Base-by-base conservation (phyloP, 2,329 filamentous ascomycete species). In the Chrysosporium keratinophilum region DNA sequence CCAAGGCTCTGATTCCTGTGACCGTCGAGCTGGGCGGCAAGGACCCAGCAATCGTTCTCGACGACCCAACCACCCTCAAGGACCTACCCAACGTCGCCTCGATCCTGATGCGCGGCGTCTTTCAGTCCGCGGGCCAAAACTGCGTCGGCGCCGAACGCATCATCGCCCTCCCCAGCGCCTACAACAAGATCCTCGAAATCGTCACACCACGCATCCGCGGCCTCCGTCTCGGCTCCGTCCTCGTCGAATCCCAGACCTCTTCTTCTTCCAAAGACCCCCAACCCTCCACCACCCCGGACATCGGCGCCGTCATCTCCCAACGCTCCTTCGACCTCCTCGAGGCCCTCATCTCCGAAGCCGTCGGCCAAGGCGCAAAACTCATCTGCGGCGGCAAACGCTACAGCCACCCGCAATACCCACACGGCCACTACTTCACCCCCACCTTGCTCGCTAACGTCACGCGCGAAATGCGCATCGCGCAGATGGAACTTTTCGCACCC, bases 141-240 rank as follows among this genome's bases (percentile, higher is more conserved):
- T 98, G 93, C 71, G 91, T 98, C 65, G 93, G 93, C 53, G 91
- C 96, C 61, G 93, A 98, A 73, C 86, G 93, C 54, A 84, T 97
- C 64, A 84, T 97, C 61, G 88, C 85, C 20, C 78, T 87, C 14
- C 84, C 88, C 1, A 75, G 73, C n/a, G 77, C 87, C 50, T 95
- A 97, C 73, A 77, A 85, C 58, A 75, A 76, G 54, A 79, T 98
- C 19, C 73, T 95, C 50, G 69, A 76, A 4, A 76, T 82, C 57
- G 79, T 98, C 17, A 78, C 82, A 50, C 84, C 86, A 10, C 83
- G 85, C 57, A 87, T 97, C 60, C 76, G 78, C 57, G 78, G 78
- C 10, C 76, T 98, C 14, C 83, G 87, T 17, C 76, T 93, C 1
- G 93, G 93, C 1, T 87, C 83, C 50, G 74, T 80, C 40, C 76